Conservation (phyloP, 78 protist genomes). For the Cyanophora paradoxa region DNA sequence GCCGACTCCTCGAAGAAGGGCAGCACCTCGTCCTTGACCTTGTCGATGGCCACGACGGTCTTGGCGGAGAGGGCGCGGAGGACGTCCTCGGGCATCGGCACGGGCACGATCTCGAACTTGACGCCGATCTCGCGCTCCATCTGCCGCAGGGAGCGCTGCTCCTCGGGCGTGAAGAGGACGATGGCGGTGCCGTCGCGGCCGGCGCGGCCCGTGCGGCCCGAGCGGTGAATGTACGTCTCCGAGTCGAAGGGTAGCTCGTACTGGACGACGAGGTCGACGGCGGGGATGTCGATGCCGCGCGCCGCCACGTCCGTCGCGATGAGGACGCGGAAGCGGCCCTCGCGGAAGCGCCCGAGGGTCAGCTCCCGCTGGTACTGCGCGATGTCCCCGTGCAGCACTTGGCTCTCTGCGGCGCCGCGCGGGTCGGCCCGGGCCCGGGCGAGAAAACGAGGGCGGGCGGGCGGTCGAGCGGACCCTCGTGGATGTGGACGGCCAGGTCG, state of each 20-base stretch:
- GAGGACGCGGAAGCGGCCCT: constrained; percentile 20
- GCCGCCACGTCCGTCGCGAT: constrained; percentile 53
- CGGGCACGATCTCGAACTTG: background rate
- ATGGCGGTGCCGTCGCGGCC: constrained; percentile 31
- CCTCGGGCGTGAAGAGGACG: background rate
- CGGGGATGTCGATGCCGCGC: constrained; percentile 59
- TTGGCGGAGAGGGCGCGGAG: too few relatives aligned
- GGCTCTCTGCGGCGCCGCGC: too few relatives aligned
- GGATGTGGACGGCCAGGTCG: constrained; percentile 18
- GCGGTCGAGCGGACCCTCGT: background rate
- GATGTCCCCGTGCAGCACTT: constrained; percentile 31
- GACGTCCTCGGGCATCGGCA: too few relatives aligned
- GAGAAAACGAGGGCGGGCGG: too few relatives aligned
- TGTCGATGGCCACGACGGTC: too few relatives aligned
- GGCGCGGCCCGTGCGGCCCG: constrained; percentile 49
- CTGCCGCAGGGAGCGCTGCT: background rate
- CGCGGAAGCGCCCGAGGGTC: constrained; percentile 33
- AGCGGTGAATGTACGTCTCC: constrained; percentile 48
- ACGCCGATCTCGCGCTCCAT: background rate
- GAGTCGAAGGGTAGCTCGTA: constrained; percentile 32
- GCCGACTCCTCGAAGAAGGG: too few relatives aligned
- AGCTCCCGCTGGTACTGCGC: constrained; percentile 24
- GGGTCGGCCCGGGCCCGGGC: too few relatives aligned
- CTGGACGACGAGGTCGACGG: constrained; percentile 48
- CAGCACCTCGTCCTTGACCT: too few relatives aligned